Conservation (phyloP, 805 yeast species). For the Hanseniaspora thailandica region DNA sequence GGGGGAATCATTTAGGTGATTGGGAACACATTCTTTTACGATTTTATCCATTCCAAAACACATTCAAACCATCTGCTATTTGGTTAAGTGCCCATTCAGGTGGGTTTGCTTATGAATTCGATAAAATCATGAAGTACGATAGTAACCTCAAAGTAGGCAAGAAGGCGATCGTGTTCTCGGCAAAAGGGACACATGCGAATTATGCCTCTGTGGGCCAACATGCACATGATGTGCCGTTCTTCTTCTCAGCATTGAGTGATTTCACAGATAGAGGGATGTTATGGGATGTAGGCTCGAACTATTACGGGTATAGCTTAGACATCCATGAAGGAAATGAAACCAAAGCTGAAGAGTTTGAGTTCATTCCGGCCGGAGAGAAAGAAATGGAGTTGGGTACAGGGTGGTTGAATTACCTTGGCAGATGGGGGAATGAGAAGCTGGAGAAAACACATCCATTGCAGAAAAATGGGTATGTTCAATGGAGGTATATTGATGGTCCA, state of each 20-base stretch:
- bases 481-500: conserved; percentile 88
- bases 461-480: conserved; percentile 67
- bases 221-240: conserved; percentile 77
- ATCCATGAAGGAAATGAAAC: conserved; percentile 31
- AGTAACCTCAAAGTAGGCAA: conserved; percentile 18
- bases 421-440: conserved; percentile 81
- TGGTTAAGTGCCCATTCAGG: conserved; percentile 99
- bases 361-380: conserved; percentile 16
- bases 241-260: conserved; percentile 73
- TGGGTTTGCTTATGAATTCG: conserved; percentile 75
- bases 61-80: conserved; percentile 66
- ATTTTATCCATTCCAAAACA: conserved; percentile 36
- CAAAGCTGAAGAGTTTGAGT: conserved; percentile 22
- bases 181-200: conserved; percentile 95
- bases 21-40: conserved; percentile 94
- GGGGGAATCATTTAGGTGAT: conserved; percentile 94
- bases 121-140: conserved; percentile 49
- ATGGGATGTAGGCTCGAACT: conserved; percentile 87
- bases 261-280: conserved; percentile 90
- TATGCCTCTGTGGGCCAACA: conserved; percentile 94
- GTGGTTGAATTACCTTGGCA: conserved; percentile 75
- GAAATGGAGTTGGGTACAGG: conserved; percentile 33
- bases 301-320: conserved; percentile 67
- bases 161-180: conserved; percentile 74
- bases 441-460: conserved; percentile 38